Base-by-base conservation (phyloP, 345 rosid genomes). In the Physaria fendleri region DNA sequence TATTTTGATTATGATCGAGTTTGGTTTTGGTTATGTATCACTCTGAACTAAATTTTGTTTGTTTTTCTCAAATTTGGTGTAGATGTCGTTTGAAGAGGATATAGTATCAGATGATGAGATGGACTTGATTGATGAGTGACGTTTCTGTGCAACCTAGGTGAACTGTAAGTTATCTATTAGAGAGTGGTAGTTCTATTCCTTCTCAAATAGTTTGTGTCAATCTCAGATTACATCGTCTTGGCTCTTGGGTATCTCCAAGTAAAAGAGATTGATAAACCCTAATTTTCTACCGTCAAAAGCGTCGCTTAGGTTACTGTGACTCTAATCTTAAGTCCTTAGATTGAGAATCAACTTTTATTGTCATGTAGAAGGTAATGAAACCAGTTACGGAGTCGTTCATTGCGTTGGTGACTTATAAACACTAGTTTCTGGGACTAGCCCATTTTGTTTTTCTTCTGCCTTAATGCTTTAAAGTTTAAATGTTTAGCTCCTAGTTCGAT, bases 91-190 rank as follows among this genome's bases (percentile, higher is more conserved):
- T 10, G 78, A 67, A 16, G 82, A 70, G 46, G 81, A 76, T 38
- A 65, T 59, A 3, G 33, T 59, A 53, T 62, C 64, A 40, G 82
- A 79, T 52, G 81, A 74, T 23, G 80, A 73, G 72, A 32, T 75
- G 58, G 59, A 65, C 62, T 77, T 75, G 74, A 42, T 64, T 16
- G 50, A 62, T 35, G 82, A 41, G 1, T n/a, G n/a, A n/a, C n/a
- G n/a, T n/a, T n/a, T n/a, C n/a, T n/a, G n/a, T n/a, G n/a, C n/a
- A n/a, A n/a, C n/a, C n/a, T n/a, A n/a, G n/a, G n/a, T n/a, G n/a
- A 51, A 68, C 32, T 16, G 72, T 68, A 68, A 68, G 72, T 28
- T 43, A 1, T 43, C 48, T 13, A n/a, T n/a, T n/a, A n/a, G n/a
- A n/a, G n/a, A n/a, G n/a, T n/a, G n/a, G n/a, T n/a, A n/a, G n/a